Percentiles rank a stretch among this genome's conserved stretches.
Evolutionary conservation across 192 early-diverging fungal species (phyloP).

Genomic region (Coemansia sp.): DNA sequence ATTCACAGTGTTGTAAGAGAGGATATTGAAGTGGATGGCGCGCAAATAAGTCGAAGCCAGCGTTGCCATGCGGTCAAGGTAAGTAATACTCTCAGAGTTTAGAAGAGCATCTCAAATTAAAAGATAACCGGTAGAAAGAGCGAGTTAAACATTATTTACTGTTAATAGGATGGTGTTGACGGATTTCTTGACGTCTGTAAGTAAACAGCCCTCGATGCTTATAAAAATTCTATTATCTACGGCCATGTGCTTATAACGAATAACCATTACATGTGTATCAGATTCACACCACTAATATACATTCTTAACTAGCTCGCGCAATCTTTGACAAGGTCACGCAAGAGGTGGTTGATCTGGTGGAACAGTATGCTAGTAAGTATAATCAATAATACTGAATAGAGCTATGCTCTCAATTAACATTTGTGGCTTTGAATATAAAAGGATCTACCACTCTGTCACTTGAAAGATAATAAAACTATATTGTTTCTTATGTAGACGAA

Average conservation of each 20-base stretch:
- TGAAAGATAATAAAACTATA: neutral
- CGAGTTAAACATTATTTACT: neutral
- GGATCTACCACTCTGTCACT: too few species aligned
- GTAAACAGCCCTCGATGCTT: neutral
- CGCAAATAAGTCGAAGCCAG: slow-evolving; percentile 79
- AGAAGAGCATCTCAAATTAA: neutral
- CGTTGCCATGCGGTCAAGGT: slow-evolving; percentile 84
- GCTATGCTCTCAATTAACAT: neutral
- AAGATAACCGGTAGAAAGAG: neutral
- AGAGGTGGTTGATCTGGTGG: slow-evolving; percentile 41
- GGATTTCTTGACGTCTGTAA: slow-evolving; percentile 84
- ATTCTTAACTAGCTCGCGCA: slow-evolving; percentile 14
- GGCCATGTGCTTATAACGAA: too few species aligned
- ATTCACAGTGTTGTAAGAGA: slow-evolving; percentile 71
- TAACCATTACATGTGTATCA: too few species aligned
- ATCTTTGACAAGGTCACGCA: slow-evolving; percentile 49
- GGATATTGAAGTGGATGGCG: slow-evolving; percentile 70
- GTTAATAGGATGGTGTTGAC: slow-evolving; percentile 67
- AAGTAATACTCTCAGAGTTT: neutral
- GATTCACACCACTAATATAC: too few species aligned
- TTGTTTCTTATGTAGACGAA: slow-evolving; percentile 38
- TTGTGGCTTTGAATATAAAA: too few species aligned
- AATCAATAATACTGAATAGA: neutral
- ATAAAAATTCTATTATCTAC: too few species aligned
- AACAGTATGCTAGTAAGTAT: slow-evolving; percentile 47